Conservation (phyloP, 2,329 filamentous ascomycete species). For the Hymenoscyphus scutula region DNA sequence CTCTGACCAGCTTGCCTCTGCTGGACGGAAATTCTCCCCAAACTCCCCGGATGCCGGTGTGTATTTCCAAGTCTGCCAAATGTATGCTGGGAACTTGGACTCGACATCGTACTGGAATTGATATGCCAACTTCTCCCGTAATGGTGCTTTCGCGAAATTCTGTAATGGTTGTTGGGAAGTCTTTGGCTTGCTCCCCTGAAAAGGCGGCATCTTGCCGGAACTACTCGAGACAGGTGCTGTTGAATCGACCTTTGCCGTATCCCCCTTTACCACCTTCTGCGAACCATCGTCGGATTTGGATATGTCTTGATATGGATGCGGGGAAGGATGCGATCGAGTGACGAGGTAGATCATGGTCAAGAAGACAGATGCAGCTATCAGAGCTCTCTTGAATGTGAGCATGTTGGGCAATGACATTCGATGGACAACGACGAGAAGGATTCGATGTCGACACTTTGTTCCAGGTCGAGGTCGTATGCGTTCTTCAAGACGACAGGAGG, state of each 20-base stretch:
- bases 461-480: background rate
- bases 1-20: conserved; percentile 87
- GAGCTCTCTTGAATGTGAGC: conserved; percentile 75
- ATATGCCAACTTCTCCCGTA: conserved; percentile 81
- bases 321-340: conserved; percentile 53
- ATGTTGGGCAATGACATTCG: conserved; percentile 47
- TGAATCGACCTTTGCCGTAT: conserved; percentile 18
- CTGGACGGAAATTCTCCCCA: conserved; percentile 67
- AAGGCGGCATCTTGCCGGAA: conserved; percentile 1
- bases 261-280: conserved; percentile 7
- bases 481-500: background rate
- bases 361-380: conserved; percentile 68
- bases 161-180: conserved; percentile 26
- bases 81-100: conserved; percentile 89
- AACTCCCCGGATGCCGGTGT: conserved; percentile 77
- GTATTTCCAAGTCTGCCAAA: conserved; percentile 99
- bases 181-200: conserved; percentile 16
- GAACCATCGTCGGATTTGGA: background rate
- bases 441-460: conserved; percentile 2
- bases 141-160: conserved; percentile 69
- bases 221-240: conserved; percentile 19
- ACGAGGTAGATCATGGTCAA: conserved; percentile 69
- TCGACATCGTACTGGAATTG: conserved; percentile 92
- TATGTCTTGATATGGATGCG: conserved; percentile 13
- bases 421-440: background rate